A percentile compares a stretch with the other conserved stretches of the same genome.
phyloP scores from a whole-genome alignment of 2,329 filamentous ascomycete genomes.

The Rugonectria rugulosa region DNA sequence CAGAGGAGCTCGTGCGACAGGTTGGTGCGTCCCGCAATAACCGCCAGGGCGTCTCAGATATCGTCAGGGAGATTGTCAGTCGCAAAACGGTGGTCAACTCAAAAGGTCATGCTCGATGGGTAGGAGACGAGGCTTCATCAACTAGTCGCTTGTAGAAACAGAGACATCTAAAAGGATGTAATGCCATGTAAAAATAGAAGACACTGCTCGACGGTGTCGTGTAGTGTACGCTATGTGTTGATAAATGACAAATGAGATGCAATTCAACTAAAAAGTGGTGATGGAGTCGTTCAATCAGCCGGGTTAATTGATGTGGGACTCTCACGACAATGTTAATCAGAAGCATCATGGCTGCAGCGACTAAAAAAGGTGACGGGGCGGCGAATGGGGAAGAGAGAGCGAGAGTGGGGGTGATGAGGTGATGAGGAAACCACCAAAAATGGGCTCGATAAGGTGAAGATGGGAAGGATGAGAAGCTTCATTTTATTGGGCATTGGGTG shows the following conservation, averaged over 20 bases:
- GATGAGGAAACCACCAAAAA: slow-evolving; percentile 34
- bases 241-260: slow-evolving; percentile 36
- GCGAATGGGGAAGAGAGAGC: slow-evolving; percentile 28
- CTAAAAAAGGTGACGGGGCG: slow-evolving; percentile 14
- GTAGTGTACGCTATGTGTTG: slow-evolving; percentile 36
- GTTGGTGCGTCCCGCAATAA: slow-evolving; percentile 66
- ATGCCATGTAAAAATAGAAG: slow-evolving; percentile 40
- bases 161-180: slow-evolving; percentile 15
- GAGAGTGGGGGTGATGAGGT: slow-evolving; percentile 19
- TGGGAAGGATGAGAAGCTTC: slow-evolving; percentile 28
- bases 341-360: slow-evolving; percentile 13
- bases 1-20: slow-evolving; percentile 67
- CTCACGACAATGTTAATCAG: slow-evolving; percentile 15
- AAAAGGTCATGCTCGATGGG: slow-evolving; percentile 54
- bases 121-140: slow-evolving; percentile 37
- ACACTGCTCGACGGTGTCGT: slow-evolving; percentile 25
- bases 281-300: slow-evolving; percentile 16
- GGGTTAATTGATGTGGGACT: slow-evolving; percentile 15
- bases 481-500: slow-evolving; percentile 24
- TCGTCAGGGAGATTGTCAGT: slow-evolving; percentile 72
- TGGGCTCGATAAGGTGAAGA: slow-evolving; percentile 21
- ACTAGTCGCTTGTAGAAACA: slow-evolving; percentile 44
- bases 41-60: slow-evolving; percentile 73
- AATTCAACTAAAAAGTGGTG: slow-evolving; percentile 15
- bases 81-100: slow-evolving; percentile 64